Evolutionary conservation across 2,329 filamentous ascomycete genomes (phyloP).

Genomic region (Fusarium continuum): DNA sequence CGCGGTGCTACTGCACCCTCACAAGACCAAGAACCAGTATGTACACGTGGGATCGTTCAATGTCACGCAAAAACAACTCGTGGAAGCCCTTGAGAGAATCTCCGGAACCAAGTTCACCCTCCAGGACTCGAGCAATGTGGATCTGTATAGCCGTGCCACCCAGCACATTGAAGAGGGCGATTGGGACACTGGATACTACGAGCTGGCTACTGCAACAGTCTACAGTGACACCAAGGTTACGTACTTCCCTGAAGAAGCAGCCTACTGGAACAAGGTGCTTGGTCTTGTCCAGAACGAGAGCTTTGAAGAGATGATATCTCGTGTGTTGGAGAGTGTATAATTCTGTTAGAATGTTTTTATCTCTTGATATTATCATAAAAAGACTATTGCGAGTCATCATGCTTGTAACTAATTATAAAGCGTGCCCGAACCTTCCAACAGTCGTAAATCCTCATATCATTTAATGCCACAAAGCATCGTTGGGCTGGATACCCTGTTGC

Average conservation of each 20-base stretch:
- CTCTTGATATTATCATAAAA: background rate
- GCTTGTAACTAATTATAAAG: background rate
- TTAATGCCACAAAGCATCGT: conserved; percentile 26
- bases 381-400: conserved; percentile 1
- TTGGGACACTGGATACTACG: conserved; percentile 9
- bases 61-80: background rate
- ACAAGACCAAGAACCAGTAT: background rate
- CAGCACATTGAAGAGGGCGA: background rate
- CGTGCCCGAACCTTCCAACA: background rate
- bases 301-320: conserved; percentile 10
- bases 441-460: background rate
- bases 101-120: background rate
- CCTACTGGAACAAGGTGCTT: background rate
- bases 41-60: conserved; percentile 3
- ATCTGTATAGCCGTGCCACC: background rate
- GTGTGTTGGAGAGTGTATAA: background rate
- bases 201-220: background rate
- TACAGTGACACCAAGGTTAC: conserved; percentile 2
- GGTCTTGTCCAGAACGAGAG: background rate
- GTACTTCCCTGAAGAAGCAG: conserved; percentile 1
- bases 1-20: background rate
- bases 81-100: background rate
- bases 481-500: conserved; percentile 29
- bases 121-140: background rate
- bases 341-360: no score